phyloP scores from a whole-genome alignment of 2,329 filamentous ascomycete genomes.

The Fusarium nisikadoi region DNA sequence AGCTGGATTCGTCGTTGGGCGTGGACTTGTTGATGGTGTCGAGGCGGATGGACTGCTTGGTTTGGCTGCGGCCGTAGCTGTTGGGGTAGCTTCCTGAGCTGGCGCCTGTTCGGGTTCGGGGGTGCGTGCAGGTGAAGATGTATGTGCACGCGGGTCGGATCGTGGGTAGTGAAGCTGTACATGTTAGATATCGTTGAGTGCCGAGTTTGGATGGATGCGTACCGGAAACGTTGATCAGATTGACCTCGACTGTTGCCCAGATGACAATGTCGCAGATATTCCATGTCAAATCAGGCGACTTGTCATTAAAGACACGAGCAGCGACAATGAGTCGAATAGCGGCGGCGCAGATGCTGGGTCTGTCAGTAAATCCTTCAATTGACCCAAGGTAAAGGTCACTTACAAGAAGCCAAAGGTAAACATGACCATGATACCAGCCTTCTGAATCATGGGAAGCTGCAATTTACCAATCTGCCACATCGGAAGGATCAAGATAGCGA shows the following conservation, averaged over 20 bases:
- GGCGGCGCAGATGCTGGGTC: conserved; percentile 32
- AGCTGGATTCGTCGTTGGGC: conserved; percentile 30
- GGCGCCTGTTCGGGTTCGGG: conserved; percentile 26
- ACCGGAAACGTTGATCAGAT: conserved; percentile 41
- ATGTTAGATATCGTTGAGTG: background rate
- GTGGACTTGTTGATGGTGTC: conserved; percentile 29
- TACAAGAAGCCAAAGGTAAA: conserved; percentile 48
- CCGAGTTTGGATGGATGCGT: accelerated
- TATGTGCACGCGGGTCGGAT: conserved; percentile 38
- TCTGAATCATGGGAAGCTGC: conserved; percentile 42
- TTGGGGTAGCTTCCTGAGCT: conserved; percentile 34
- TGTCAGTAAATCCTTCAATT: background rate
- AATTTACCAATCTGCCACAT: conserved; percentile 47
- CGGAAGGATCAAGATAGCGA: conserved; percentile 46
- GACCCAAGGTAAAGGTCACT: background rate
- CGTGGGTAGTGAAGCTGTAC: conserved; percentile 38
- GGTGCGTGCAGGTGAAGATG: conserved; percentile 33
- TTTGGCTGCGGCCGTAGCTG: conserved; percentile 36
- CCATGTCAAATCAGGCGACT: conserved; percentile 37
- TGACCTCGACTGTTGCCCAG: conserved; percentile 43
- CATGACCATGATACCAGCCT: conserved; percentile 44
- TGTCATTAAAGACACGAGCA: conserved; percentile 23
- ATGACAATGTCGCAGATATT: conserved; percentile 39
- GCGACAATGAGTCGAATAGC: conserved; percentile 36
- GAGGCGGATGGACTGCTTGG: conserved; percentile 38